Conservation (phyloP, 495 filamentous ascomycete genomes). For the Hypoxylon lienhwacheense region DNA sequence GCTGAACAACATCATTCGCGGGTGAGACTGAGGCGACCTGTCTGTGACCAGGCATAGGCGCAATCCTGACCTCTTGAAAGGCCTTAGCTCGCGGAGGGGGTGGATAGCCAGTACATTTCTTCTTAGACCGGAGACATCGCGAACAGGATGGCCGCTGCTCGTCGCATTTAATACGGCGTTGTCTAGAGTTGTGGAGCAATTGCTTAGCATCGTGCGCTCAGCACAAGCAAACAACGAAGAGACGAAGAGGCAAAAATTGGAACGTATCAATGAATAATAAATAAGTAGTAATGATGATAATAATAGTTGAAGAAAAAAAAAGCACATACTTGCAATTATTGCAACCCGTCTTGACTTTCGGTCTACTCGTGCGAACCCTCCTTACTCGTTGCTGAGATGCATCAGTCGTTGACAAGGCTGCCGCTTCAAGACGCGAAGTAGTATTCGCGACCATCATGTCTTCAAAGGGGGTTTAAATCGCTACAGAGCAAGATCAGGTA, state of each 20-base stretch:
- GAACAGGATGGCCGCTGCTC: slow-evolving; percentile 61
- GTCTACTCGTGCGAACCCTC: slow-evolving; percentile 49
- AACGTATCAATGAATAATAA: background rate
- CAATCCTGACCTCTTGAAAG: slow-evolving; percentile 48
- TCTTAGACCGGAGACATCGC: slow-evolving; percentile 57
- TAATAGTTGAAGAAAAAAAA: slow-evolving; percentile 3
- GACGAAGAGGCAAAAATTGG: background rate
- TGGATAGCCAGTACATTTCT: slow-evolving; percentile 55
- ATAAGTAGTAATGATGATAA: slow-evolving; percentile 5
- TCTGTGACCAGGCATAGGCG: slow-evolving; percentile 44
- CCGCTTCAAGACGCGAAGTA: slow-evolving; percentile 8
- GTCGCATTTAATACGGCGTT: slow-evolving; percentile 67
- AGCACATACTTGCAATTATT: slow-evolving; percentile 59
- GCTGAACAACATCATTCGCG: slow-evolving; percentile 1
- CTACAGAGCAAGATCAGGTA: background rate
- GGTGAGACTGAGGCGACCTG: slow-evolving; percentile 18
- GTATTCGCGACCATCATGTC: slow-evolving; percentile 15
- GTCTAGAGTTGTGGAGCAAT: slow-evolving; percentile 43
- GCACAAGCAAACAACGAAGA: slow-evolving; percentile 8
- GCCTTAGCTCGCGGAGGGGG: slow-evolving; percentile 48
- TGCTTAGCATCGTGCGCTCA: slow-evolving; percentile 20
- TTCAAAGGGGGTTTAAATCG: slow-evolving; percentile 5
- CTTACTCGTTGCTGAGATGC: slow-evolving; percentile 30
- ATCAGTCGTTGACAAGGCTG: slow-evolving; percentile 6
- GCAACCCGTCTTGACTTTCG: slow-evolving; percentile 59